phyloP scores from a whole-genome alignment of 2,329 filamentous ascomycete genomes.

The Talaromyces sp. region DNA sequence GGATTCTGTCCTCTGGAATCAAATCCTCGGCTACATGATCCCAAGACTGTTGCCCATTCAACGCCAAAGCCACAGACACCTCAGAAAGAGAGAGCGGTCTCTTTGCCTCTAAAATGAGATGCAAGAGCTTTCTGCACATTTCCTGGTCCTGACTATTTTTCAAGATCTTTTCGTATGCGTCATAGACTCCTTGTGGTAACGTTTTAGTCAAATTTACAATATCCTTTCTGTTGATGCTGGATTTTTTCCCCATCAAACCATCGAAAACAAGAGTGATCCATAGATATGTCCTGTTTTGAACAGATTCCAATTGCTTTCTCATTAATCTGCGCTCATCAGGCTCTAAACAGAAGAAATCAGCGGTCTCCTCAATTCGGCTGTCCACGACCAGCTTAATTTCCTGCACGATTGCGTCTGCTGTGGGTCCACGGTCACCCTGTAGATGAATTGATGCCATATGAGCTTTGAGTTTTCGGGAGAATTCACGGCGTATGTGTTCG shows the following conservation, averaged over 20 bases:
- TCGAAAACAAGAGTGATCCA: slow-evolving; percentile 36
- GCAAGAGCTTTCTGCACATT: slow-evolving; percentile 30
- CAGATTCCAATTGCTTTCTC: slow-evolving; percentile 24
- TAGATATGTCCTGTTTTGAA: slow-evolving; percentile 35
- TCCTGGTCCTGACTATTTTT: slow-evolving; percentile 23
- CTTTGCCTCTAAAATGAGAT: slow-evolving; percentile 33
- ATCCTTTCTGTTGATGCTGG: not conserved
- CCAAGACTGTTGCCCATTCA: slow-evolving; percentile 10
- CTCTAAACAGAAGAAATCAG: too few relatives aligned
- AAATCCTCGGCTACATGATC: slow-evolving; percentile 17
- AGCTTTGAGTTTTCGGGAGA: not conserved
- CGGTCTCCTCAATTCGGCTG: too few relatives aligned
- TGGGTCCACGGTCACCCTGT: not conserved
- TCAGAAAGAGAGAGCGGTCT: slow-evolving; percentile 32
- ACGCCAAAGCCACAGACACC: slow-evolving; percentile 28
- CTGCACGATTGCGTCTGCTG: too few relatives aligned
- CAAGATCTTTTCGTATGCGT: slow-evolving; percentile 35
- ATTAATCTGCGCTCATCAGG: slow-evolving; percentile 17
- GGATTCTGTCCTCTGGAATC: slow-evolving; percentile 18
- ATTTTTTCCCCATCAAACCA: slow-evolving; percentile 23
- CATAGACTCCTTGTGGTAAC: slow-evolving; percentile 22
- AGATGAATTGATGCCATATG: slow-evolving; percentile 12
- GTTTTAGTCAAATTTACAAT: slow-evolving; percentile 16
- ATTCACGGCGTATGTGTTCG: slow-evolving; percentile 10
- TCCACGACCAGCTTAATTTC: too few relatives aligned